Evolutionary conservation across 352 stramenopile genomes (phyloP), one percentile per base, ranked within the genome.

Genomic region (Nothophytophthora sp.): DNA sequence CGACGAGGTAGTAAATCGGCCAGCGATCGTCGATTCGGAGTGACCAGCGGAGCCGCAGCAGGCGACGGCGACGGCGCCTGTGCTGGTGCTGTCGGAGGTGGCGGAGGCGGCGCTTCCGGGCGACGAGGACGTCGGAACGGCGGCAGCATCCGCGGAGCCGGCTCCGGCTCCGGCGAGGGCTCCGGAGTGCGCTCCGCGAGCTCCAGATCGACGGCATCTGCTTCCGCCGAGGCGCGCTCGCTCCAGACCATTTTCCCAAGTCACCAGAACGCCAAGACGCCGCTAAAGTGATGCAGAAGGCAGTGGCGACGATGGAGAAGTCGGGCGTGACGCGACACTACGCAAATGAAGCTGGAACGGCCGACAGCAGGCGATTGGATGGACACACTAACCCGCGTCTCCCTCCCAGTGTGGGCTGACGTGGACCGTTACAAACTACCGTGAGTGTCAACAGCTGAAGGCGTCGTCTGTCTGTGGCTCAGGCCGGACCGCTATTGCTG

Each of bases 1-100:
- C 64, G 46, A 15, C 68, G 53, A 1, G 68, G 68, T 22, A 77
- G 56, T 16, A 50, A 63, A 44, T 60, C 40, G 8, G 47, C 55
- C 16, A 70, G 42, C 24, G 64, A 70, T 29, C 33, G 63, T 34
- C 52, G 45, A 55, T 24, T 10, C 25, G 12, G 27, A 28, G 5
- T 27, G 37, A 25, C 13, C 33, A 19, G 28, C 9, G 38, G 33
- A 43, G 38, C 15, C n/a, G 27, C 44, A 30, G 48, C 18, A 40
- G 38, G 37, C 27, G 44, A 7, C 29, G 16, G 13, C 25, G 37
- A 16, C 15, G 42, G 4, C 29, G 40, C 15, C 4, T 19, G 7
- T 28, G 42, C 6, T 16, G 35, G 13, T 8, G 22, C 10, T 11
- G 45, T 23, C 23, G 50, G 34, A 2, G 34, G 27, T 2, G 61